Evolutionary conservation across 148 eudicot genomes (phyloP).

Genomic region (Rhododendron simsii): DNA sequence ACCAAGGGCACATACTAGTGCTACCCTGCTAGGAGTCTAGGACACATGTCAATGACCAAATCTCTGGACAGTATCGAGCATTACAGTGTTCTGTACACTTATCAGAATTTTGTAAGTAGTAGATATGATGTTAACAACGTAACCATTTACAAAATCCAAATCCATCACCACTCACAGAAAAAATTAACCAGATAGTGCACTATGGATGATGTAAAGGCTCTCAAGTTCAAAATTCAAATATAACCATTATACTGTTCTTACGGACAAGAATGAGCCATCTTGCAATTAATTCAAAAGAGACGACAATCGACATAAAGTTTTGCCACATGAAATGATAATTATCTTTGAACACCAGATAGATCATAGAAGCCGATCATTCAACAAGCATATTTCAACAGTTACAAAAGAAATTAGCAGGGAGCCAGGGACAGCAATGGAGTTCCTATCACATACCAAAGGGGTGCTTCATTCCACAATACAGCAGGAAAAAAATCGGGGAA

Average conservation of each 20-base stretch:
- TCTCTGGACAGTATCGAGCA: not conserved
- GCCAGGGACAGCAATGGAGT: not conserved
- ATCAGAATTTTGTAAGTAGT: not conserved
- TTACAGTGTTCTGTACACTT: not conserved
- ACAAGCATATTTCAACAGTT: not conserved
- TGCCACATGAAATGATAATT: not conserved
- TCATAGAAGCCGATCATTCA: not conserved
- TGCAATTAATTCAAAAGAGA: not conserved
- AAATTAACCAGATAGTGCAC: not conserved
- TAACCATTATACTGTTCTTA: not conserved
- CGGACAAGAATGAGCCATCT: not conserved
- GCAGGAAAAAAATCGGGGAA: not conserved
- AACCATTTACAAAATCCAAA: not conserved
- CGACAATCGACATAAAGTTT: not conserved
- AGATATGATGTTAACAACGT: not conserved
- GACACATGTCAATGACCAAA: not conserved
- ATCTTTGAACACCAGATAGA: not conserved
- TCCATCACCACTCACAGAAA: not conserved
- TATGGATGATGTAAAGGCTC: not conserved
- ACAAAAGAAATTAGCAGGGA: not conserved
- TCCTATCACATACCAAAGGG: not conserved
- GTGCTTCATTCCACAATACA: not conserved
- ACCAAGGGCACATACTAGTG: not conserved
- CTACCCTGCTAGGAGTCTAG: not conserved
- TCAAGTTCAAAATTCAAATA: not conserved